Percentiles rank a stretch among this genome's conserved stretches.
Conservation (phyloP, 2,329 filamentous ascomycete species). For the Neonectria neomacrospora region DNA sequence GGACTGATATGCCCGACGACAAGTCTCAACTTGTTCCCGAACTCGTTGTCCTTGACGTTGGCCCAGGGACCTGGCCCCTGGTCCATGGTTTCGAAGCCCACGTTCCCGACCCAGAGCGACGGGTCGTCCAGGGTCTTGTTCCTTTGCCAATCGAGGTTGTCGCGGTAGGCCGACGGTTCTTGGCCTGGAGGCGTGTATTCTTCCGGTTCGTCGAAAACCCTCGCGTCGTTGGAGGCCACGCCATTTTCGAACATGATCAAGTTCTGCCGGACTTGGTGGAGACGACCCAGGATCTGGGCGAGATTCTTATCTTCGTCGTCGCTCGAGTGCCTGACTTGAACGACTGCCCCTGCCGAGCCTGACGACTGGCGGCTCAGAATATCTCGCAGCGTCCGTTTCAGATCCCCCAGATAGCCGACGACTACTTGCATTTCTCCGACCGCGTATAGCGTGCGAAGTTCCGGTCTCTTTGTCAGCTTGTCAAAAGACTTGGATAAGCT, state of each 20-base stretch:
- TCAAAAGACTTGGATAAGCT: not conserved
- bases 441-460: not conserved
- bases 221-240: not conserved
- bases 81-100: not conserved
- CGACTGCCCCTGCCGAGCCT: no score
- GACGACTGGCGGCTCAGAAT: no score
- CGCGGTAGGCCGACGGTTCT: not conserved
- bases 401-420: not conserved
- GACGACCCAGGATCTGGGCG: not conserved
- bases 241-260: not conserved
- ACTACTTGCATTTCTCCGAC: not conserved
- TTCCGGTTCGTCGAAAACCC: not conserved
- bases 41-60: not conserved
- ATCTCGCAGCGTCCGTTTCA: no score
- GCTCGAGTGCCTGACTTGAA: rapidly evolving
- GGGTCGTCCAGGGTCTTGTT: not conserved
- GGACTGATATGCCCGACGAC: not conserved
- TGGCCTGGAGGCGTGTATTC: not conserved
- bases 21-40: not conserved
- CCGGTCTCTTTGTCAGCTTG: not conserved
- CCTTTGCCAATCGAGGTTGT: not conserved
- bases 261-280: not conserved
- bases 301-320: not conserved
- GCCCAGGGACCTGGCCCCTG: not conserved
- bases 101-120: not conserved